Evolutionary conservation across 345 rosid genomes (phyloP), one percentile per base, ranked within the genome.

Genomic region (Eutrema heterophyllum): DNA sequence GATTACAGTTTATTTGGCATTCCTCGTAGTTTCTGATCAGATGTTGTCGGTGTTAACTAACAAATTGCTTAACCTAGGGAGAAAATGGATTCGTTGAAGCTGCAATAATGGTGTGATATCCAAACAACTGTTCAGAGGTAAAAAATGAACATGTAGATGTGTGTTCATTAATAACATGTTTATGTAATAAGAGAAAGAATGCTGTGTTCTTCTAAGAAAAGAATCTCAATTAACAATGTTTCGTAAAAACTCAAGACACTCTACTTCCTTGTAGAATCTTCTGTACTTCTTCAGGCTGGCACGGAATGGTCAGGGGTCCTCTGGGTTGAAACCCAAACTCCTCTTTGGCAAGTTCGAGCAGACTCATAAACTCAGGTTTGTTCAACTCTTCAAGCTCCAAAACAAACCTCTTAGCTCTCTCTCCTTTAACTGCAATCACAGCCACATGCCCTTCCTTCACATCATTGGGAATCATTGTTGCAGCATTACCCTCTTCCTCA

Each of bases 51-150:
- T 21, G 21, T 21, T 21, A 21, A 21, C 21, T 21, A 58, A 2
- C 64, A 77, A 48, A 52, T 54, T 53, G 73, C 51, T 39, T 50
- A 50, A 71, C 70, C 72, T 85, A 88, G 89, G 86, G 89, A 44
- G 90, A 83, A 70, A 89, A 87, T 78, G 85, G 80, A 21, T 86
- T 89, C 9, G 64, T 79, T 64, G 86, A 88, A 82, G 84, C 89
- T 80, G 87, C 88, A 55, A 86, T 81, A 16, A 80, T 83, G 89
- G 41, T 36, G 89, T 88, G 16, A 84, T 89, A 79, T 85, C 89
- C 38, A 33, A 33, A 33, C 9, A 33, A 33, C 8, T 6, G 8
- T 33, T 33, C 38, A 33, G 5, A 30, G 38, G 38, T 6, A 33
- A 33, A 6, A 33, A 30, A 30, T 30, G 6, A 30, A 30, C 7